phyloP scores from a whole-genome alignment of 129 eudicot species.

The Gnaphalium uliginosum region DNA sequence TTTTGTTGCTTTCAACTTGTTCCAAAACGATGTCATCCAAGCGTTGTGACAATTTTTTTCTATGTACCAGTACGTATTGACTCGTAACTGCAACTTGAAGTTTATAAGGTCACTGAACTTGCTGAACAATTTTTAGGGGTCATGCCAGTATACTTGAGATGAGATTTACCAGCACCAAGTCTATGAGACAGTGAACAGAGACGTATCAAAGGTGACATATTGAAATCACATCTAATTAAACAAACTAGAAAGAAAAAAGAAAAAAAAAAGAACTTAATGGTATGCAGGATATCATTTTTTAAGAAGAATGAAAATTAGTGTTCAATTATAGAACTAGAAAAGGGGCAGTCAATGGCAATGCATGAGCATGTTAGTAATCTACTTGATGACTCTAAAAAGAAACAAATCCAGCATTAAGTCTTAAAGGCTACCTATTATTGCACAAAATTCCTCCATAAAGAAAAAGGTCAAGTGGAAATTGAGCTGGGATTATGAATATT shows the following conservation, averaged over 20 bases:
- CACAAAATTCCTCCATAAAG: slow-evolving; percentile 26
- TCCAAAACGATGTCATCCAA: no score
- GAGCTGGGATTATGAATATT: slow-evolving; percentile 26
- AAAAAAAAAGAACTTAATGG: no score
- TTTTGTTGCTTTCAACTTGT: background rate
- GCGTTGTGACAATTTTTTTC: no score
- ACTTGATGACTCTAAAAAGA: slow-evolving; percentile 35
- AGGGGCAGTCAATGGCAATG: slow-evolving; percentile 27
- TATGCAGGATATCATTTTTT: background rate
- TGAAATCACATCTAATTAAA: no score
- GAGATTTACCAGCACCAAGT: no score
- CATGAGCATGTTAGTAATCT: slow-evolving; percentile 33
- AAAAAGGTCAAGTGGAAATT: slow-evolving; percentile 28
- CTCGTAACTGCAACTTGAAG: background rate
- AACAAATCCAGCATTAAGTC: slow-evolving; percentile 36
- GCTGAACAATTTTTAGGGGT: no score
- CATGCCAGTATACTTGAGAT: no score
- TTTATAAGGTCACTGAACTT: background rate
- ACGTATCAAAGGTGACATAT: no score
- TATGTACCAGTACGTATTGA: background rate
- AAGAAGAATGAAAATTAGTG: background rate
- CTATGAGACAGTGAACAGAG: no score
- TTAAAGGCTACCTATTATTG: slow-evolving; percentile 27
- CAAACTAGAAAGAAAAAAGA: no score
- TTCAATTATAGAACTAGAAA: slow-evolving; percentile 16